Percentiles rank a stretch among this genome's conserved stretches.
These are phyloP conservation scores for Phaeosphaeria sp. DNA, from an alignment of 2,329 filamentous ascomycete species.

Conservation along the genomic window DNA sequence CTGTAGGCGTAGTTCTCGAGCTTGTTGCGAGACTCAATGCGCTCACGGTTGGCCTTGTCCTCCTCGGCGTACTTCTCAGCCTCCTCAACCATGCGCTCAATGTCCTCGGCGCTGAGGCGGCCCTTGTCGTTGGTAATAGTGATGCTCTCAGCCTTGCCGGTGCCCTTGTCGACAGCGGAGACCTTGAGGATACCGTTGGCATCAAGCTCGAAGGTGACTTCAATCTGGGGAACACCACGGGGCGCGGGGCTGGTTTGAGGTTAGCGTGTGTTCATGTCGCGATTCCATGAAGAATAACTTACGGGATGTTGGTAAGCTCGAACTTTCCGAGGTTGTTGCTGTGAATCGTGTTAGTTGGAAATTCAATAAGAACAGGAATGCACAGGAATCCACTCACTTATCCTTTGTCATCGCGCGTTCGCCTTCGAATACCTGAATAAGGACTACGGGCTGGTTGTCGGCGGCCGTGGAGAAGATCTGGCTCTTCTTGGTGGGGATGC, in stretches of 20 bases:
- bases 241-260: constrained; percentile 69
- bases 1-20: constrained; percentile 99
- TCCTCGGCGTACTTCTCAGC: constrained; percentile 99
- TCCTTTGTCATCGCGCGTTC: constrained; percentile 94
- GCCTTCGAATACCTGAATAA: constrained; percentile 95
- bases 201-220: constrained; percentile 97
- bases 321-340: constrained; percentile 95
- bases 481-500: constrained; percentile 94
- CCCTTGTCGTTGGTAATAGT: constrained; percentile 99
- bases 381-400: constrained; percentile 15
- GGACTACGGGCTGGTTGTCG: constrained; percentile 93
- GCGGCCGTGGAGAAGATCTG: constrained; percentile 98
- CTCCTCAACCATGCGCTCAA: constrained; percentile 98
- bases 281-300: constrained; percentile 24
- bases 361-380: background rate
- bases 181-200: constrained; percentile 99
- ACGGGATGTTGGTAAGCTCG: constrained; percentile 92
- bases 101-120: constrained; percentile 93
- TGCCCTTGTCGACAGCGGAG: constrained; percentile 95
- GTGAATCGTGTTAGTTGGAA: background rate
- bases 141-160: constrained; percentile 95
- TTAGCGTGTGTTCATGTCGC: constrained; percentile 16
- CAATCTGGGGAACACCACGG: constrained; percentile 96
- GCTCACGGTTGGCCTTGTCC: constrained; percentile 96
- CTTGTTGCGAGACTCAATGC: constrained; percentile 94